A percentile compares a stretch with the other conserved stretches of the same genome.
Evolutionary conservation across 148 eudicot species (phyloP).

Genomic region (Vaccinium darrowii): DNA sequence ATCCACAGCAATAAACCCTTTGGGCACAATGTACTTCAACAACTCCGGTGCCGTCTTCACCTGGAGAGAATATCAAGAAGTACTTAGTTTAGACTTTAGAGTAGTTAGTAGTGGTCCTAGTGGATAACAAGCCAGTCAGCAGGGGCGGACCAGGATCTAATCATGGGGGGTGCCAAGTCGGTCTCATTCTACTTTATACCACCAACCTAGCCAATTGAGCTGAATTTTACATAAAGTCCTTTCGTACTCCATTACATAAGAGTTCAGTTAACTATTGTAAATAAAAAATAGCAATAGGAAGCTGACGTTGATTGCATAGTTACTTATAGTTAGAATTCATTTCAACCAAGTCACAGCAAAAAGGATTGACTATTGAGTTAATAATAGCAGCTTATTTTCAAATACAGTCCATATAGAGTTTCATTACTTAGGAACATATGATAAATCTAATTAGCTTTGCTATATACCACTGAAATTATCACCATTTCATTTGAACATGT

Average conservation of each 20-base stretch:
- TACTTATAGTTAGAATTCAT: not conserved
- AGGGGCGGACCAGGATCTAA: not conserved
- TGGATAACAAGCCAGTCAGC: not conserved
- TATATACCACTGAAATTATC: not conserved
- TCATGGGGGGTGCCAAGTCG: not conserved
- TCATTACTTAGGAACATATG: not conserved
- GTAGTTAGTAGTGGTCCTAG: not conserved
- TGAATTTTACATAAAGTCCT: not conserved
- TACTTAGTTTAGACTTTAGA: not conserved
- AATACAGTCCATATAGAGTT: not conserved
- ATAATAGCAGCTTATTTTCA: not conserved
- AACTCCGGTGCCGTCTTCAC: slow-evolving; percentile 64
- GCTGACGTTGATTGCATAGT: not conserved
- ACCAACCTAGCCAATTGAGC: not conserved
- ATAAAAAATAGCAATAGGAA: not conserved
- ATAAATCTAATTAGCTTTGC: not conserved
- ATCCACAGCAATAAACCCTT: slow-evolving; percentile 88
- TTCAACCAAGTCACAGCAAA: not conserved
- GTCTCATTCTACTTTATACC: not conserved
- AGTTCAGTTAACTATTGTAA: not conserved
- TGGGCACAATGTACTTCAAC: slow-evolving; percentile 82
- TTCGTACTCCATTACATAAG: not conserved
- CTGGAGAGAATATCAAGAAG: slow-evolving; percentile 3
- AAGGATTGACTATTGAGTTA: not conserved
- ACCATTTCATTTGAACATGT: not conserved